These are phyloP conservation scores for Phytophthora pluvialis DNA, from an alignment of 352 stramenopile species.

Conservation along the genomic window DNA sequence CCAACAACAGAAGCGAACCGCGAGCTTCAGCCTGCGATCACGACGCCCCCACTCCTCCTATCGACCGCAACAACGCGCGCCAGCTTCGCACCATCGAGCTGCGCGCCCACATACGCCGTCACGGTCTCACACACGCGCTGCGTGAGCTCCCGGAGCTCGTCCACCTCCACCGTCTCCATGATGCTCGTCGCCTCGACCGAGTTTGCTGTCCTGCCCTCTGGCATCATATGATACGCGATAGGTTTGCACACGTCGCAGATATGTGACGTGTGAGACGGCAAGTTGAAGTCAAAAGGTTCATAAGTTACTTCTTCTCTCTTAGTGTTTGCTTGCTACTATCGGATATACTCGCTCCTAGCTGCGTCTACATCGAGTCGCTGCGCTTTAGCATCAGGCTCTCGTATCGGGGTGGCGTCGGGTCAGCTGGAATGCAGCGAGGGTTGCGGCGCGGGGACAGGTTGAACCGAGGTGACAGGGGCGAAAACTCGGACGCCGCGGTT, in stretches of 20 bases:
- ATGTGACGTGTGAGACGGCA: conserved; percentile 22
- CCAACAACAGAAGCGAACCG: background rate
- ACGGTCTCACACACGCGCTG: conserved; percentile 75
- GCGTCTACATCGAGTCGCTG: conserved; percentile 63
- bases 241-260: conserved; percentile 34
- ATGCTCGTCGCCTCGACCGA: background rate
- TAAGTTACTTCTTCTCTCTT: conserved; percentile 21
- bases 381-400: conserved; percentile 42
- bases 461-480: conserved; percentile 39
- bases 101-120: conserved; percentile 64
- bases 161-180: conserved; percentile 68
- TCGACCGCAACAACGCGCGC: background rate
- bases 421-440: conserved; percentile 13
- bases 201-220: conserved; percentile 1
- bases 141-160: conserved; percentile 66
- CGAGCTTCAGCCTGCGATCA: background rate
- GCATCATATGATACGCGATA: conserved; percentile 16
- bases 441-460: conserved; percentile 34
- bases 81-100: conserved; percentile 60
- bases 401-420: conserved; percentile 35
- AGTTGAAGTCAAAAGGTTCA: background rate
- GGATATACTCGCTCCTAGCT: background rate
- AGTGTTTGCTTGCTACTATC: background rate
- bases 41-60: background rate
- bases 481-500: conserved; percentile 33